phyloP scores from a whole-genome alignment of 768 basidiomycete genomes.

The Rhodosporidiobolus sp. region DNA sequence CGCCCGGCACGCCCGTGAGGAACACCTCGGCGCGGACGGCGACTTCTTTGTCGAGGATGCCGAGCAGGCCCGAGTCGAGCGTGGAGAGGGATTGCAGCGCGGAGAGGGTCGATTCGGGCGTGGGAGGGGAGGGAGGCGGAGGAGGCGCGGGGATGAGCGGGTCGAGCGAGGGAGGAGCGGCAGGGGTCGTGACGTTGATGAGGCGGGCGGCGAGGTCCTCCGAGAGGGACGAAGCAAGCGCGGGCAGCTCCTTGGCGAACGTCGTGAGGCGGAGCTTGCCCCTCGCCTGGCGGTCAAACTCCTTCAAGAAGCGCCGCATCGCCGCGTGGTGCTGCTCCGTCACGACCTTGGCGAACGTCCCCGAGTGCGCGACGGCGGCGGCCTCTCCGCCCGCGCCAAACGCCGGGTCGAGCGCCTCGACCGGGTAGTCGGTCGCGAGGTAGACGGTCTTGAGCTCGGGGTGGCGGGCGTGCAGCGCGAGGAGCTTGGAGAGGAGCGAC shows the following conservation, averaged over 20 bases:
- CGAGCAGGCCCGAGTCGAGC: slow-evolving; percentile 56
- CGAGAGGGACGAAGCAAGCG: slow-evolving; percentile 31
- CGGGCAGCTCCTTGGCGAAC: slow-evolving; percentile 50
- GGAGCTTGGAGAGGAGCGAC: slow-evolving; percentile 55
- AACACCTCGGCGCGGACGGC: slow-evolving; percentile 57
- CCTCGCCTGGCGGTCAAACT: slow-evolving; percentile 49
- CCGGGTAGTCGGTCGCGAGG: slow-evolving; percentile 61
- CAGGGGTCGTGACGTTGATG: background rate
- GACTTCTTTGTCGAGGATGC: slow-evolving; percentile 61
- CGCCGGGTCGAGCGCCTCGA: slow-evolving; percentile 40
- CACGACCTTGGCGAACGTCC: slow-evolving; percentile 55
- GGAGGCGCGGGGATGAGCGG: background rate
- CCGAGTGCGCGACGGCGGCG: slow-evolving; percentile 48
- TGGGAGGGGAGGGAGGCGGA: background rate
- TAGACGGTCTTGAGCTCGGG: slow-evolving; percentile 53
- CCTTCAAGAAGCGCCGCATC: slow-evolving; percentile 52
- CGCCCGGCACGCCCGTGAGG: slow-evolving; percentile 51
- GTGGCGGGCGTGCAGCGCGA: slow-evolving; percentile 41
- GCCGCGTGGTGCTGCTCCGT: slow-evolving; percentile 55
- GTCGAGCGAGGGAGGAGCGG: slow-evolving; percentile 44
- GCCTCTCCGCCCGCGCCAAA: slow-evolving; percentile 36
- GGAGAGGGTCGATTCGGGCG: no score
- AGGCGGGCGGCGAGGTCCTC: background rate
- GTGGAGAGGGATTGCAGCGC: slow-evolving; percentile 11
- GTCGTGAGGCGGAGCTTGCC: slow-evolving; percentile 53